phyloP scores from a whole-genome alignment of 495 filamentous ascomycete genomes.

The Cudoniella acicularis region DNA sequence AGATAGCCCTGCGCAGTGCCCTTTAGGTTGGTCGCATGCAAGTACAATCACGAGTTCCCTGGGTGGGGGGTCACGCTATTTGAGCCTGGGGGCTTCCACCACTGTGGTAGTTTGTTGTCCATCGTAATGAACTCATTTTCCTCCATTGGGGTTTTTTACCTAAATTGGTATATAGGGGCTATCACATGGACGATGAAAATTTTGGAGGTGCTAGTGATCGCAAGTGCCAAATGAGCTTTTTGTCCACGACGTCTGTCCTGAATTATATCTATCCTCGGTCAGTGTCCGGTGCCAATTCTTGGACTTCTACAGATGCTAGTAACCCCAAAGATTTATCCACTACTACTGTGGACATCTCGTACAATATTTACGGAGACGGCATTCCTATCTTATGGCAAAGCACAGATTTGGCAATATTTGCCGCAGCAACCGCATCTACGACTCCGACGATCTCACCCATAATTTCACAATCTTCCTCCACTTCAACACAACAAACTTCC shows the following conservation, averaged over 20 bases:
- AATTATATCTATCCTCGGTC: not conserved
- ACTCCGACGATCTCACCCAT: not conserved
- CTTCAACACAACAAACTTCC: not conserved
- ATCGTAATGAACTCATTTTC: too few relatives aligned
- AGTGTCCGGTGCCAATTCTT: not conserved
- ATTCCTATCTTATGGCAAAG: not conserved
- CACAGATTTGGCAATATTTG: not conserved
- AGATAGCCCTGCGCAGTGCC: slow-evolving; percentile 8
- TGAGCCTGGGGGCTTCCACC: not conserved
- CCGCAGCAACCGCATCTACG: not conserved
- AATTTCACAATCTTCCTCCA: not conserved
- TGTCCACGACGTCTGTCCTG: not conserved
- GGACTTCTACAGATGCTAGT: not conserved
- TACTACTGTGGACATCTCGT: not conserved
- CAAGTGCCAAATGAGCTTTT: not conserved
- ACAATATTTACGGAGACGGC: slow-evolving; percentile 4
- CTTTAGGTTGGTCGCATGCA: not conserved
- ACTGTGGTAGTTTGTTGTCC: slow-evolving; percentile 8
- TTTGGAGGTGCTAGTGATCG: not conserved
- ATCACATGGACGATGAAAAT: too few relatives aligned
- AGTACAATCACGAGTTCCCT: not conserved
- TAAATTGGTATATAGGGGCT: too few relatives aligned
- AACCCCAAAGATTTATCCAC: not conserved
- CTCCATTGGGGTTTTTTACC: too few relatives aligned
- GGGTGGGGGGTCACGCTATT: not conserved